Conservation (phyloP, 768 basidiomycete genomes). For the Basidioascus undulatus region DNA sequence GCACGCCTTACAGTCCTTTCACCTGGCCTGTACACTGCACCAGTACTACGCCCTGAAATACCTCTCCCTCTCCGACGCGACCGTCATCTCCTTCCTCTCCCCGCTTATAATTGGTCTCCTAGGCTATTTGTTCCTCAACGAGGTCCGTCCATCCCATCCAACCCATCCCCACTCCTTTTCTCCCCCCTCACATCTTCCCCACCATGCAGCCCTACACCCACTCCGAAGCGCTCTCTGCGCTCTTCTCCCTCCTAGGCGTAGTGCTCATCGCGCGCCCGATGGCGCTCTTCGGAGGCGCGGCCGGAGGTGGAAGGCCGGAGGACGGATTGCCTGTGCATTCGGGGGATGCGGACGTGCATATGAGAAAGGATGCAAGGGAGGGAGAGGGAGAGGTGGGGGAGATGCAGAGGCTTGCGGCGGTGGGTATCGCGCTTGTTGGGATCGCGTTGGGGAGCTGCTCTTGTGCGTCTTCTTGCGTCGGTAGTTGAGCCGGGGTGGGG, state of each 20-base stretch:
- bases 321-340: conserved; percentile 6
- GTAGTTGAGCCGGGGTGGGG: too few relatives aligned
- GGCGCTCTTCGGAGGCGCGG: conserved; percentile 34
- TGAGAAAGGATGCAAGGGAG: conserved; percentile 5
- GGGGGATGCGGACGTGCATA: not conserved
- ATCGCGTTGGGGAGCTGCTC: conserved; percentile 2
- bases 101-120: conserved; percentile 41
- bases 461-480: conserved; percentile 2
- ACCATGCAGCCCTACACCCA: conserved; percentile 12
- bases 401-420: conserved; percentile 30
- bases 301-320: not conserved
- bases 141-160: conserved; percentile 17
- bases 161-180: too few relatives aligned
- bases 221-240: conserved; percentile 16
- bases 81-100: conserved; percentile 46
- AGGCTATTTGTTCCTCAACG: conserved; percentile 37
- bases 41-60: conserved; percentile 51
- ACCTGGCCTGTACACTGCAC: not conserved
- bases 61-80: conserved; percentile 53
- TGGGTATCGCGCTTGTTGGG: conserved; percentile 18
- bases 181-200: not conserved
- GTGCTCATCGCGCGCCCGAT: conserved; percentile 56
- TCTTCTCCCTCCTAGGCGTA: conserved; percentile 48
- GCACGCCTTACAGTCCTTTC: not conserved
- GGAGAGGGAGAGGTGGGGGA: conserved; percentile 8